Conservation (phyloP, 2,329 filamentous ascomycete genomes). For the Drechslera avenae region DNA sequence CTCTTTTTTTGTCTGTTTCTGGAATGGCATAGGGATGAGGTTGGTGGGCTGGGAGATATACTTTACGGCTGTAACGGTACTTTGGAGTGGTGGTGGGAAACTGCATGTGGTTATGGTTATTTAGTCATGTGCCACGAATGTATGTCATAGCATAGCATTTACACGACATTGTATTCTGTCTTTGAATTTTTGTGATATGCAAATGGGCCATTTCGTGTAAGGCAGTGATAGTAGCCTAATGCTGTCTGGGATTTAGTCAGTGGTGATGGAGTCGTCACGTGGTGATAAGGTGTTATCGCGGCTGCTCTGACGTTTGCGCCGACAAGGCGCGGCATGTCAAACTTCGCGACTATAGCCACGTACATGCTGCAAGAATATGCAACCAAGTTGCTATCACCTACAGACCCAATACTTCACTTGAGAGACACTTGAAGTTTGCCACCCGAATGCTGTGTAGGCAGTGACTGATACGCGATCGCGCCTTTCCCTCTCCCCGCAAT, state of each 20-base stretch:
- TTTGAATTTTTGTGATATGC: neutral
- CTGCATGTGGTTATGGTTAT: constrained; percentile 18
- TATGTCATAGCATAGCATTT: constrained; percentile 17
- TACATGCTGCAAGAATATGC: neutral
- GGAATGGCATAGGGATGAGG: constrained; percentile 1
- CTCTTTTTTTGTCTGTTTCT: constrained; percentile 10
- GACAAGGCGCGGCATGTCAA: constrained; percentile 10
- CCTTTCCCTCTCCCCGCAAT: constrained; percentile 24
- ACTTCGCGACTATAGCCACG: constrained; percentile 4
- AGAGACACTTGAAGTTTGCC: neutral
- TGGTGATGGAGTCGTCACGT: constrained; percentile 14
- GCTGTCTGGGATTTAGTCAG: neutral
- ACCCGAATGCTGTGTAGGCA: constrained; percentile 6
- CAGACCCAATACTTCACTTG: neutral
- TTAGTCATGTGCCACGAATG: constrained; percentile 39
- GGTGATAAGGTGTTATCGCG: constrained; percentile 17
- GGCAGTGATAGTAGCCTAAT: no score
- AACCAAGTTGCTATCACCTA: neutral
- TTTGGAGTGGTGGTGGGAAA: constrained; percentile 5
- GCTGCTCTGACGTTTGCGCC: constrained; percentile 11
- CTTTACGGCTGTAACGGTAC: constrained; percentile 19
- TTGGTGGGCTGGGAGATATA: neutral
- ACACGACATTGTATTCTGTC: neutral
- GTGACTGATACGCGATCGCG: constrained; percentile 14
- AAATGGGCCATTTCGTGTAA: no score